Base-by-base conservation (phyloP, 805 yeast genomes). In the Candida orba region DNA sequence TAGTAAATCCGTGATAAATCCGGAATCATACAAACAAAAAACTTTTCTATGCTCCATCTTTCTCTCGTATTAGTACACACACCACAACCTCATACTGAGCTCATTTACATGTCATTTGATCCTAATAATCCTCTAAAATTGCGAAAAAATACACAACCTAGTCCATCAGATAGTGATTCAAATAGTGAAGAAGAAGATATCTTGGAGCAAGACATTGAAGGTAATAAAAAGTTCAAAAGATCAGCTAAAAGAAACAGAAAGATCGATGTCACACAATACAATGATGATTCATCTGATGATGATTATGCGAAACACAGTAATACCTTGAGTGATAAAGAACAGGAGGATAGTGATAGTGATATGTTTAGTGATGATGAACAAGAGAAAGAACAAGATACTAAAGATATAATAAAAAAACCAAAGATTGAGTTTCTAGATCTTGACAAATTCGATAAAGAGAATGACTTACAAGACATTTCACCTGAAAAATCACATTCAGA, bases 401-500 rank as follows among this genome's bases (percentile, higher is more conserved):
- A 50, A 22, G 40, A 40, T 18, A 30, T 41, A 32, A 37, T 45
- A 20, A 42, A 45, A 24, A 32, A 43, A 34, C 34, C 50, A 23
- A 40, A 45, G n/a, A 58, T 57, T 8, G 50, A 57, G 40, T 45
- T 57, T 15, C 38, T 71, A 43, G 69, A 72, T 38, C 56, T 69
- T 49, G 55, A 60, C 6, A 53, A 63, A 45, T 69, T 72, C 44
- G 71, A 70, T 50, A 51, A 52, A 27, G 58, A 50, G 9, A 54
- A 51, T 18, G 57, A 47, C 54, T 3, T 34, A 8, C 18, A n/a
- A 12, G n/a, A 15, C 8, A 45, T 35, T 6, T 50, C 36, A 25
- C 42, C 45, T 8, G 54, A 37, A 12, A 48, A 39, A 12, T 27
- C 40, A 25, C 27, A 6, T 8, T 25, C 27, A 9, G 27, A 25